Evolutionary conservation across 139 green algal genomes (phyloP).

Genomic region (Coelastrella sp.): DNA sequence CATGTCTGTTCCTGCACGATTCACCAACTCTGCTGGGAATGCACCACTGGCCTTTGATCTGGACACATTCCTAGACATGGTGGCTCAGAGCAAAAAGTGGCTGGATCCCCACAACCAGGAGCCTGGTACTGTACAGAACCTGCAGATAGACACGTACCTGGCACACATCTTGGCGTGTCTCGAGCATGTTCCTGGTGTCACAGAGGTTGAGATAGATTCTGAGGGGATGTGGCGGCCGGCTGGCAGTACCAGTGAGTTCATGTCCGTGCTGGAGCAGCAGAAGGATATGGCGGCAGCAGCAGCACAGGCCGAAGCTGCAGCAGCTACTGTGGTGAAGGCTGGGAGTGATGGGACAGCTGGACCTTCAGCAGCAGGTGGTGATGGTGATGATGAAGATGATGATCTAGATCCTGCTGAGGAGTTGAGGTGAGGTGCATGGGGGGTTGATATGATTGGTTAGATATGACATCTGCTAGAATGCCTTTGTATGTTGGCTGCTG

Average conservation of each 20-base stretch:
- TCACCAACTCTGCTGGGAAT: slow-evolving; percentile 29
- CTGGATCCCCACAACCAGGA: slow-evolving; percentile 82
- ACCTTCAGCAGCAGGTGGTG: slow-evolving; percentile 19
- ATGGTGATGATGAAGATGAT: not conserved
- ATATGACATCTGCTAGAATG: too few relatives aligned
- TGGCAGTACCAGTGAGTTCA: slow-evolving; percentile 39
- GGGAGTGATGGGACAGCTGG: slow-evolving; percentile 2
- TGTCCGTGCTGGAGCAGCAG: not conserved
- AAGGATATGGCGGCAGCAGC: not conserved
- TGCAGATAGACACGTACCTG: slow-evolving; percentile 78
- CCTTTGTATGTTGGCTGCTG: too few relatives aligned
- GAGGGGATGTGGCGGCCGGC: slow-evolving; percentile 70
- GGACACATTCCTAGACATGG: slow-evolving; percentile 81
- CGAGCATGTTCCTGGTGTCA: slow-evolving; percentile 50
- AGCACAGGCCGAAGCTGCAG: slow-evolving; percentile 2
- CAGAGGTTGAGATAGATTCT: slow-evolving; percentile 69
- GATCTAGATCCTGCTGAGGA: slow-evolving; percentile 22
- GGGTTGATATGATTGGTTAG: not conserved
- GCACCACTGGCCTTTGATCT: slow-evolving; percentile 86
- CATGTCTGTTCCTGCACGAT: slow-evolving; percentile 68
- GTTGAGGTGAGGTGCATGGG: not conserved
- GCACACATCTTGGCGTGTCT: slow-evolving; percentile 60
- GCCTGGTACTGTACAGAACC: slow-evolving; percentile 65
- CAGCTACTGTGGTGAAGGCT: not conserved
- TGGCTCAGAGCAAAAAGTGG: slow-evolving; percentile 86